Evolutionary conservation across 805 yeast genomes (phyloP), one percentile per base, ranked within the genome.

Genomic region (Metschnikowia noctiluminum): DNA sequence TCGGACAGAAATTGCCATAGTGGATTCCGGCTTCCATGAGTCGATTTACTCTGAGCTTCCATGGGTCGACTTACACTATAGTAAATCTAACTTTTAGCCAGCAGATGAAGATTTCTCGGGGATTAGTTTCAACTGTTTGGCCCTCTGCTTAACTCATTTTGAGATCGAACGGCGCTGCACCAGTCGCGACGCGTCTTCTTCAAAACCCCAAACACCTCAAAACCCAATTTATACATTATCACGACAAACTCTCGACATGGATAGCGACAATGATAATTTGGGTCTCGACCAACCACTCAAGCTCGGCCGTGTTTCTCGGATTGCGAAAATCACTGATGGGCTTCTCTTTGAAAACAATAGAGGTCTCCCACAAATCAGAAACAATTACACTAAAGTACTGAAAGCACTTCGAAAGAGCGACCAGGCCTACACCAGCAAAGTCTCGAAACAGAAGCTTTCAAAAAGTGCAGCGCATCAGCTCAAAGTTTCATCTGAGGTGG

Each of bases 241-340:
- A 21, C 21, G 21, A 21, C 21, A 21, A 21, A 21, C 4, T 4
- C 21, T 21, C 21, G 21, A 14, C 28, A 49, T 44, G 45, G 51
- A 45, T 35, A 48, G 49, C 28, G 48, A 47, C 14, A 45, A 40
- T 30, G 71, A 66, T 49, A 55, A 58, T 0, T 55, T 70, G 35
- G 74, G 74, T 14, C 60, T 68, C 21, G 76, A 71, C 43, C 62
- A 67, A 42, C 66, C 66, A 12, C 59, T 72, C 36, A 70, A 68
- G 49, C 59, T 69, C 15, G 63, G 64, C 13, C 59, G 74, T 14
- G 55, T 49, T 14, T 58, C 58, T 13, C 66, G 68, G 45, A 52
- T 66, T 7, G 68, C 76, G n/a, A 64, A 63, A 46, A 52, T 72
- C 35, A 76, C 74, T 41, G 70, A 70, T 46, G 70, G 70, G 32